phyloP scores from a whole-genome alignment of 441 rosid species.

The Bruguiera hainesii region DNA sequence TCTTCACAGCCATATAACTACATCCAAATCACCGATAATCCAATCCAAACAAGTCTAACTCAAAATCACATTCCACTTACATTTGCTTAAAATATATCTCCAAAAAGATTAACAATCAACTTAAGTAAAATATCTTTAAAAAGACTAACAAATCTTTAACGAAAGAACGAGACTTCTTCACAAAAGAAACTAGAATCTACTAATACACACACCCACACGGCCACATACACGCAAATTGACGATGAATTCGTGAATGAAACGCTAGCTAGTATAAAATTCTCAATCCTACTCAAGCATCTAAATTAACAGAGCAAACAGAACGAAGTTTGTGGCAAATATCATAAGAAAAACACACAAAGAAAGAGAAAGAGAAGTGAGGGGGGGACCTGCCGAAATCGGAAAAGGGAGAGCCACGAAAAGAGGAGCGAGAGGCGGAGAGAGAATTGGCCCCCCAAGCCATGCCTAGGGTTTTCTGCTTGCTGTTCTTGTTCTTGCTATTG shows the following conservation, averaged over 20 bases:
- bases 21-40: constrained; percentile 18
- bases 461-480: constrained; percentile 89
- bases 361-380: constrained; percentile 37
- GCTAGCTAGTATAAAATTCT: no score
- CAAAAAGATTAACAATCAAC: neutral
- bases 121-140: no score
- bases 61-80: constrained; percentile 1
- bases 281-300: no score
- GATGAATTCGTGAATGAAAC: no score
- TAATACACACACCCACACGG: no score
- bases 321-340: neutral
- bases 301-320: neutral
- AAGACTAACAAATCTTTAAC: no score
- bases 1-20: constrained; percentile 88
- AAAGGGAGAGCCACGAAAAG: constrained; percentile 68
- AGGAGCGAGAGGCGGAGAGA: constrained; percentile 66
- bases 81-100: neutral
- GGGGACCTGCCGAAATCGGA: constrained; percentile 79
- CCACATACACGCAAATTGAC: no score
- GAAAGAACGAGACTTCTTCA: no score
- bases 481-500: constrained; percentile 34
- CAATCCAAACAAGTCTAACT: neutral
- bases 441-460: constrained; percentile 89
- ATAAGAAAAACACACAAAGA: neutral
- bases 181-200: no score